Base-by-base conservation (phyloP, 371 early-diverging fungal species). In the Mucor piriformis region DNA sequence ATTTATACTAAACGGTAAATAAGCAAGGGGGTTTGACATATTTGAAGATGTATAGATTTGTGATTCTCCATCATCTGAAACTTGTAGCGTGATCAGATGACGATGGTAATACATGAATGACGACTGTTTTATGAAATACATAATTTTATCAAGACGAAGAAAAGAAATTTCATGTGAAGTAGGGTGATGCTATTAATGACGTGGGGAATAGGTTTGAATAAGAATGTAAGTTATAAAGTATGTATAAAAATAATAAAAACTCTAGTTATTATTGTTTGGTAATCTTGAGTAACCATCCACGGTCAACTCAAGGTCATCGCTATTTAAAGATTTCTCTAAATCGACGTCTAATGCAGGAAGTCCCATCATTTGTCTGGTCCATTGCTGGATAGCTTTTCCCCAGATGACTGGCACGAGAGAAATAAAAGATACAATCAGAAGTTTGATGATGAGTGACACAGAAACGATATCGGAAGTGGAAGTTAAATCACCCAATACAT, bases 391-490 rank as follows among this genome's bases (percentile, higher is more conserved):
- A 11, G 66, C 40, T 16, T 78, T 74, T 1, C 81, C 81, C 73
- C 73, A 77, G 8, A 77, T 48, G n/a, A 80, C 73, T 18, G 81
- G 81, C 13, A 80, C 66, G 6, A 80, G 61, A 0, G 77, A 73
- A 6, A 80, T 64, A 34, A 75, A 64, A 0, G 81, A 80, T 3
- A 80, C 76, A 38, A 72, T 47, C n/a, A 74, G 52, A 6, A 80
- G 44, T 57, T 80, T 80, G 20, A 80, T 5, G 11, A 80, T 44
- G 23, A 80, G 61, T 2, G 70, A 66, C 1, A 72, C 59, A 12
- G 81, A 67, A 6, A 80, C 50, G 7, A 80, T 75, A 53, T 80
- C 81, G n/a, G 77, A 70, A 1, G 81, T 80, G 0, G 81, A 77
- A 6, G 70, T 73, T 18, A 80, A 62, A 23, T 77, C 74, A 49